These are phyloP conservation scores for Paraglomus occultum DNA, from an alignment of 192 early-diverging fungal species.

Conservation along the genomic window DNA sequence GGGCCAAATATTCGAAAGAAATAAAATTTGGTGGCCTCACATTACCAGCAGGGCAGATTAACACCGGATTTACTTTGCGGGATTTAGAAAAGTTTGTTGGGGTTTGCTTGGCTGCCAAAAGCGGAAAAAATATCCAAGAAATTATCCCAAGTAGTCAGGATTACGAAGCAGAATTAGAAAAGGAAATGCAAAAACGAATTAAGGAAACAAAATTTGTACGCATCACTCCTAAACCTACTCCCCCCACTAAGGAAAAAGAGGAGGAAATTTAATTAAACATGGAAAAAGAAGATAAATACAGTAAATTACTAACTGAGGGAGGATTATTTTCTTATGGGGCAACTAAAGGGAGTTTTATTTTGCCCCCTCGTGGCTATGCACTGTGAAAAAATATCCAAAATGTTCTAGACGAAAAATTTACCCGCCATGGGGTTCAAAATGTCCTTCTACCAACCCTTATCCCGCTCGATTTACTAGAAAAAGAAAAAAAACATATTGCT, in stretches of 20 bases:
- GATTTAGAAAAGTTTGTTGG: not conserved
- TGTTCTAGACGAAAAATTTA: not conserved
- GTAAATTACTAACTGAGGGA: not conserved
- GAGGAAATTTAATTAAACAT: too few relatives aligned
- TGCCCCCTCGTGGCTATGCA: not conserved
- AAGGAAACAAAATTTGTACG: not conserved
- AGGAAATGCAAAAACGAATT: not conserved
- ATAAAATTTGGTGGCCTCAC: too few relatives aligned
- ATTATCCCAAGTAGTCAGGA: not conserved
- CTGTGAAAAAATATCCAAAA: slow-evolving; percentile 16
- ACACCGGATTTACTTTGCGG: not conserved
- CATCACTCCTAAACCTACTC: too few relatives aligned
- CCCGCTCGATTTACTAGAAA: slow-evolving; percentile 6
- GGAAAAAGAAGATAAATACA: not conserved
- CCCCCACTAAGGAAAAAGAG: too few relatives aligned
- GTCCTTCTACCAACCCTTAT: slow-evolving; percentile 17
- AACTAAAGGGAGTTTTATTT: slow-evolving; percentile 16
- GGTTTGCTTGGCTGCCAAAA: not conserved
- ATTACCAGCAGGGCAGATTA: not conserved
- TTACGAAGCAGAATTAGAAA: not conserved
- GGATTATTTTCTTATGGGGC: not conserved
- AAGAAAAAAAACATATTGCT: slow-evolving; percentile 18
- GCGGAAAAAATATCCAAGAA: not conserved
- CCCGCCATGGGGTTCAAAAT: not conserved
- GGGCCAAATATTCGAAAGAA: too few relatives aligned